Evolutionary conservation across 2,329 filamentous ascomycete species (phyloP).

Genomic region (Apiospora kogelbergensis): DNA sequence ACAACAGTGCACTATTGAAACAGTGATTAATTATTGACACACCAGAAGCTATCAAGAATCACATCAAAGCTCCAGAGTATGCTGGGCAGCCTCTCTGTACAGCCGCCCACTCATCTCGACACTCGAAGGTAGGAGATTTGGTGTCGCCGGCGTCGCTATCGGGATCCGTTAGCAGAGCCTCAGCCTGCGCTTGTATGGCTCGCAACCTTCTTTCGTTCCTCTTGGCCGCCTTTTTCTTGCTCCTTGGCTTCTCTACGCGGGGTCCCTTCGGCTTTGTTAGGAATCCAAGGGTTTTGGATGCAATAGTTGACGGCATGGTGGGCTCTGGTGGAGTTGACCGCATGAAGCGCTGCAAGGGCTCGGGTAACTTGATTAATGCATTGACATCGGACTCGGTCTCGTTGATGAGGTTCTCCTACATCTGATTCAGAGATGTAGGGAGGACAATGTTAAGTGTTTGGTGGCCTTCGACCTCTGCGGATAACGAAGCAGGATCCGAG

Average conservation of each 20-base stretch:
- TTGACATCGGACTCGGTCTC: not conserved
- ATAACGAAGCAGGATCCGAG: not conserved
- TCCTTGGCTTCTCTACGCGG: not conserved
- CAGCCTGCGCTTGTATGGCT: not conserved
- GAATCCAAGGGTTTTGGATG: not conserved
- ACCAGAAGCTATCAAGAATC: no score
- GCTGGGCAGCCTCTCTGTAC: not conserved
- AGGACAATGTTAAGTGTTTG: not conserved
- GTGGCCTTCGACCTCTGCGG: not conserved
- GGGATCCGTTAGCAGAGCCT: not conserved
- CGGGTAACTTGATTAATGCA: not conserved
- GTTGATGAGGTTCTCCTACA: not conserved
- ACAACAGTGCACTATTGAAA: no score
- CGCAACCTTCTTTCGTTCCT: not conserved
- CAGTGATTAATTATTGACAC: no score
- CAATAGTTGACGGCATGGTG: not conserved
- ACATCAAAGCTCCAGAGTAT: not conserved
- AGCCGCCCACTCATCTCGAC: not conserved
- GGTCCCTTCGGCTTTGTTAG: not conserved
- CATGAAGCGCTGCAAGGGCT: not conserved
- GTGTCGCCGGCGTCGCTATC: not conserved
- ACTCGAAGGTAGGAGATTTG: not conserved
- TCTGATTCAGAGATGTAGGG: not conserved
- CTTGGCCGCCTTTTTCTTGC: not conserved
- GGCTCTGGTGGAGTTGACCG: not conserved